Percentiles rank a stretch among this genome's conserved stretches.
Evolutionary conservation across 306 rosid genomes (phyloP).

Genomic region (Astragalus membranaceus): DNA sequence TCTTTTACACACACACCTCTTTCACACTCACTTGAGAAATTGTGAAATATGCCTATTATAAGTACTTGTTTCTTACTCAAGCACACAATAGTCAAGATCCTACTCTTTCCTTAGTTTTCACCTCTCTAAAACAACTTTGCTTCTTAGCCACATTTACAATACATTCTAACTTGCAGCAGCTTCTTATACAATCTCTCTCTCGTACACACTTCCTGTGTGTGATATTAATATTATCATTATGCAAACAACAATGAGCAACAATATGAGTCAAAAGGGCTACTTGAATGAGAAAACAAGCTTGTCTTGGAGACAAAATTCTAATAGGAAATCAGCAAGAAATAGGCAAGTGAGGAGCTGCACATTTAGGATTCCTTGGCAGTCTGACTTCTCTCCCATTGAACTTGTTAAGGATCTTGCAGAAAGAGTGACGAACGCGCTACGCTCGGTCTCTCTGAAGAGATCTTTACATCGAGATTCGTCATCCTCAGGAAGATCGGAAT

Average conservation of each 20-base stretch:
- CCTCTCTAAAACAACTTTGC: not conserved
- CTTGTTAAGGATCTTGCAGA: constrained; percentile 63
- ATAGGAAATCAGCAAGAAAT: constrained; percentile 16
- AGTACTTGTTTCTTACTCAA: constrained; percentile 22
- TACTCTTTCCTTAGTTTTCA: constrained; percentile 8
- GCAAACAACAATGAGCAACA: constrained; percentile 14
- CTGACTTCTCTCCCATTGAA: constrained; percentile 34
- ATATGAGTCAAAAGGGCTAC: constrained; percentile 16
- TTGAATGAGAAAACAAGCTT: constrained; percentile 25
- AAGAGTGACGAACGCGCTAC: constrained; percentile 40
- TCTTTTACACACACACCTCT: constrained; percentile 10
- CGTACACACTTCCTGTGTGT: no score
- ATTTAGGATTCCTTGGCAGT: constrained; percentile 40
- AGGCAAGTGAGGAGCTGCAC: constrained; percentile 28
- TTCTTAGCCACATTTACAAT: constrained; percentile 11
- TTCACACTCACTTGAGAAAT: not conserved
- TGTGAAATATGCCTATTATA: constrained; percentile 12
- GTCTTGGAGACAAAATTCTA: constrained; percentile 33
- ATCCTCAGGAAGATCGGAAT: constrained; percentile 42
- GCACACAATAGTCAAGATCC: not conserved
- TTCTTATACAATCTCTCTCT: not conserved
- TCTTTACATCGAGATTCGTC: constrained; percentile 30
- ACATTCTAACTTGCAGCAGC: constrained; percentile 1
- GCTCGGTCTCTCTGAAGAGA: constrained; percentile 32
- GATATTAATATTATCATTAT: not conserved